Percentiles rank a stretch among this genome's conserved stretches.
phyloP scores from a whole-genome alignment of 2,329 filamentous ascomycete genomes.

The Aureobasidium sp. region DNA sequence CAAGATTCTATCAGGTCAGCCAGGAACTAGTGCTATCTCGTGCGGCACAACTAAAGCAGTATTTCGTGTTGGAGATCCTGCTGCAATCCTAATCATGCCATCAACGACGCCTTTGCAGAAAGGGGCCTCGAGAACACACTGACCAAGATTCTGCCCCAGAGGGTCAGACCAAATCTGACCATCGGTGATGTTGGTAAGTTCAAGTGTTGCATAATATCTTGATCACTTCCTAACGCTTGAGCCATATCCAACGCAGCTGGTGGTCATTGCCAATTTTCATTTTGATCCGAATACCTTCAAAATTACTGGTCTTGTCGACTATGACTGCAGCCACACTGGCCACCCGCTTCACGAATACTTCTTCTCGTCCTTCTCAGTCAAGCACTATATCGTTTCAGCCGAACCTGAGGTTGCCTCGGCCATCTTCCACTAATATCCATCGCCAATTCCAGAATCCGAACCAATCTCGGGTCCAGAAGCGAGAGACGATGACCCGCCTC shows the following conservation, averaged over 20 bases:
- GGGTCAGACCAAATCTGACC: neutral
- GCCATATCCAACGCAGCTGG: neutral
- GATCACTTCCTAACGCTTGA: no score
- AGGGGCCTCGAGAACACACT: neutral
- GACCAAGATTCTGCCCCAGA: neutral
- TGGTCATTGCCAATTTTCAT: neutral
- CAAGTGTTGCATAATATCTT: no score
- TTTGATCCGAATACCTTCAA: neutral
- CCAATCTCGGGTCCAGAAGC: neutral
- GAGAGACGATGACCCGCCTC: neutral
- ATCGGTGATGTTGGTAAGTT: neutral
- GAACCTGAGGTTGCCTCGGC: neutral
- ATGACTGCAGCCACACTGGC: neutral
- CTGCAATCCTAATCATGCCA: neutral
- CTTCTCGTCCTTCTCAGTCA: neutral
- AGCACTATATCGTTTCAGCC: neutral
- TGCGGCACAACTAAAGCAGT: neutral
- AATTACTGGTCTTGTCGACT: neutral
- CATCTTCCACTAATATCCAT: neutral
- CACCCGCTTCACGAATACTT: neutral
- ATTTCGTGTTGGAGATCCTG: neutral
- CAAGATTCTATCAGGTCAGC: neutral
- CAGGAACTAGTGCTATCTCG: neutral
- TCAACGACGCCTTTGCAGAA: no score
- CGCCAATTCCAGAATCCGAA: neutral